Evolutionary conservation across 352 stramenopile genomes (phyloP).

Genomic region (Hyphochytrium catenoides): DNA sequence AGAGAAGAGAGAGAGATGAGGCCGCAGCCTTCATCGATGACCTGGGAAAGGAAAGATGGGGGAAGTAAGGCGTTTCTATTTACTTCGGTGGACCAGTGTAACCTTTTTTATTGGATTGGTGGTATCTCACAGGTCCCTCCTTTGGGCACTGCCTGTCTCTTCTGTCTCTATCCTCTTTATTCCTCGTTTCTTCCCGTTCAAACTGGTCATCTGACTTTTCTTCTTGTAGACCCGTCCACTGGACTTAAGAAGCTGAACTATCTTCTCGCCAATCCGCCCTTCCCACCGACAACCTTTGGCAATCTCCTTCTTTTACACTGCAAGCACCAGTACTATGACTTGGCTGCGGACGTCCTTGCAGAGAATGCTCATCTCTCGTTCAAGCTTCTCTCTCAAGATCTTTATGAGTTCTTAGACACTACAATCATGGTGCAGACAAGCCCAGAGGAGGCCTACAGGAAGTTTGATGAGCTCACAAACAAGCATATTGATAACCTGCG

Average conservation of each 20-base stretch:
- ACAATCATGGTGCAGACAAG: constrained; percentile 74
- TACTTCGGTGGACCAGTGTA: no score
- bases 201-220: no score
- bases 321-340: constrained; percentile 79
- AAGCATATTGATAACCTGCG: constrained; percentile 76
- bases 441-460: constrained; percentile 76
- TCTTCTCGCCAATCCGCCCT: constrained; percentile 74
- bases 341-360: constrained; percentile 82
- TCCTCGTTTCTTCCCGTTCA: no score
- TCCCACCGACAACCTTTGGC: constrained; percentile 80
- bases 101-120: no score
- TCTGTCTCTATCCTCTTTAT: no score
- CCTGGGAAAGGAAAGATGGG: no score
- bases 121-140: no score
- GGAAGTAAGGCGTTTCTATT: no score
- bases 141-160: no score
- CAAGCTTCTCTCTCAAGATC: constrained; percentile 72
- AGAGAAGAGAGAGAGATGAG: no score
- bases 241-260: constrained; percentile 89
- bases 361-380: constrained; percentile 80
- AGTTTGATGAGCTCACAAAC: constrained; percentile 74
- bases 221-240: constrained; percentile 64
- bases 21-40: no score
- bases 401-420: constrained; percentile 87
- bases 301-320: constrained; percentile 83